Conservation (phyloP, 768 basidiomycete species). For the Podaxis sp. region DNA sequence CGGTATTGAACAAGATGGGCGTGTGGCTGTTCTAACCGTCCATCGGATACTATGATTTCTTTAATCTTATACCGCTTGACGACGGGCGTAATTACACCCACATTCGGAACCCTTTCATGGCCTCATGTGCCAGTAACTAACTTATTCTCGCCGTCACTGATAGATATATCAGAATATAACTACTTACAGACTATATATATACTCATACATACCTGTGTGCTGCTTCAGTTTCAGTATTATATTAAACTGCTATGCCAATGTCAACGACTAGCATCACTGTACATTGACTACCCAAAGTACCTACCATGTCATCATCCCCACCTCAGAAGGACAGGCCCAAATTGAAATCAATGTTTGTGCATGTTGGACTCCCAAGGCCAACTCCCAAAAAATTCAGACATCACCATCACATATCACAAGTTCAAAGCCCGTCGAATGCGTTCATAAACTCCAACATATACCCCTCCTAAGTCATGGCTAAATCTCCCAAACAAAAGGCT, state of each 20-base stretch:
- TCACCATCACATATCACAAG: not conserved
- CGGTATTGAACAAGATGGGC: slow-evolving; percentile 7
- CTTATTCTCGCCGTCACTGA: too few relatives aligned
- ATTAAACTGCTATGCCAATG: too few relatives aligned
- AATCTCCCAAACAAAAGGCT: not conserved
- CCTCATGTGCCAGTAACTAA: too few relatives aligned
- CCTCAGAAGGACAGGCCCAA: not conserved
- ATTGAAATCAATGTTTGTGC: slow-evolving; percentile 14
- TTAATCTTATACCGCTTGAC: too few relatives aligned
- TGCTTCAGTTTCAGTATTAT: too few relatives aligned
- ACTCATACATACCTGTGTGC: too few relatives aligned
- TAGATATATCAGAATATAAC: too few relatives aligned
- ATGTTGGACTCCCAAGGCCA: slow-evolving; percentile 16
- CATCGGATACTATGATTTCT: not conserved
- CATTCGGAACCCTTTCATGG: too few relatives aligned
- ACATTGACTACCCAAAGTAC: too few relatives aligned
- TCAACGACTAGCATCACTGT: too few relatives aligned
- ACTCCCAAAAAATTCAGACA: slow-evolving; percentile 1
- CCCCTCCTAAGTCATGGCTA: not conserved
- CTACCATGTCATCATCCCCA: not conserved
- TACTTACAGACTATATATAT: too few relatives aligned
- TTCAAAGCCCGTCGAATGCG: not conserved
- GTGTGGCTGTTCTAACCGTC: not conserved
- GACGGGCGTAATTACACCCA: too few relatives aligned
- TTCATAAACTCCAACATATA: not conserved